These are phyloP conservation scores for Tetracladium marchalianum DNA, from an alignment of 495 filamentous ascomycete species.

Conservation along the genomic window DNA sequence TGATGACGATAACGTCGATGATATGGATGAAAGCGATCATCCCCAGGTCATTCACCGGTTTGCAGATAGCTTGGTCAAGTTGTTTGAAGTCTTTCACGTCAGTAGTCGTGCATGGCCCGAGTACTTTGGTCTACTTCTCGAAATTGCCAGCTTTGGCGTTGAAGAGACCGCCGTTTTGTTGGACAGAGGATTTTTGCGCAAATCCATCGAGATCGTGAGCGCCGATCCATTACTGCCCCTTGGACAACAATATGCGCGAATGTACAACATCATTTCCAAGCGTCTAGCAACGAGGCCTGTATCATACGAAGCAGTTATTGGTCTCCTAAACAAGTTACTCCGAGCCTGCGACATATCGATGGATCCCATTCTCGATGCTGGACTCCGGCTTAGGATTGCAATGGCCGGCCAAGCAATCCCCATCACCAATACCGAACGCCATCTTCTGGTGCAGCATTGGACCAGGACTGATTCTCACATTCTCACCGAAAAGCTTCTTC, in stretches of 20 bases:
- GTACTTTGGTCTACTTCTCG: constrained; percentile 59
- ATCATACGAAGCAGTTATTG: constrained; percentile 42
- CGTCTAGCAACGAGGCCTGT: constrained; percentile 39
- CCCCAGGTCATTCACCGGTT: constrained; percentile 41
- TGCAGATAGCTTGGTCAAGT: constrained; percentile 37
- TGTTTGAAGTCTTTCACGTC: constrained; percentile 45
- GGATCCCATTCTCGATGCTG: constrained; percentile 5
- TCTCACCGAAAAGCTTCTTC: constrained; percentile 40
- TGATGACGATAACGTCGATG: constrained; percentile 20
- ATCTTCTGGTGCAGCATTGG: constrained; percentile 33
- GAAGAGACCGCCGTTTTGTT: constrained; percentile 45
- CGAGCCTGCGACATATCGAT: constrained; percentile 14
- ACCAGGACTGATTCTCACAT: constrained; percentile 26
- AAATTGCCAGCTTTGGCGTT: constrained; percentile 47
- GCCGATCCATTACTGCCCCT: constrained; percentile 42
- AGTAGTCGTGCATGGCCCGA: constrained; percentile 65
- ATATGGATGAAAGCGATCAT: constrained; percentile 20
- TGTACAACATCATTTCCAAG: constrained; percentile 35
- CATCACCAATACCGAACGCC: constrained; percentile 29
- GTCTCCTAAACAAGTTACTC: constrained; percentile 41
- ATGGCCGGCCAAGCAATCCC: constrained; percentile 19
- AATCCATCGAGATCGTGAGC: constrained; percentile 50
- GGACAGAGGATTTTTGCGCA: constrained; percentile 41
- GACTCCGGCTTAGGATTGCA: constrained; percentile 7
- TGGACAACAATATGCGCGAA: constrained; percentile 28